Base-by-base conservation (phyloP, 2,329 filamentous ascomycete species). In the Zalaria obscura region DNA sequence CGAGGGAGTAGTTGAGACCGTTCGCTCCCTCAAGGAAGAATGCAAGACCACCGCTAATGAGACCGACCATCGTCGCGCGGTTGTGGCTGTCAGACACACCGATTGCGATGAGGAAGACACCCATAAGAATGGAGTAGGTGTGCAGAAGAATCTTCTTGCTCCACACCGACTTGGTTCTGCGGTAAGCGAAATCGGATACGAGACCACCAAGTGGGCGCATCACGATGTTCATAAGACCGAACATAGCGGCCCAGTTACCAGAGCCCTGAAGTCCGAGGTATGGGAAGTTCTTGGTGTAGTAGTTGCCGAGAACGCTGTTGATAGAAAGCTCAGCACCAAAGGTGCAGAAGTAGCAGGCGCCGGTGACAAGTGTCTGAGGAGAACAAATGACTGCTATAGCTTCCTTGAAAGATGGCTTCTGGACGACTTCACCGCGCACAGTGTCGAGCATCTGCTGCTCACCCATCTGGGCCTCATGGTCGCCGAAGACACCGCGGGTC, bases 21-120 rank as follows among this genome's bases (percentile, higher is more conserved):
- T 94, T 94, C 35, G 78, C 79, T 2, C 82, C 84, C 58, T 93
- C 85, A 35, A 87, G 63, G 65, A 93, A 93, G 56, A 93, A 71
- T 1, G 83, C 84, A 64, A 87, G 72, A 6, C 84, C 72, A 1
- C 80, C 78, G 1, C 79, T 80, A 5, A 93, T 66, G 4, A 94
- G 75, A 1, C 83, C 84, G 42, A 91, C 78, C 70, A 93, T 79
- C 3, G 74, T 76, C 5, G 70, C 62, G 38, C 79, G 59, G 25
- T 70, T 55, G 26, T 77, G 71, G 0, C 83, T 72, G 57, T 91
- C 65, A 0, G 70, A 56, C n/a, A 75, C 52, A 3, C 79, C 78
- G 48, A 81, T 77, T n/a, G 72, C 67, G 47, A 83, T 62, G 44
- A 73, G 63, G 54, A 83, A 75, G 1, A 63, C 66, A 6, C 78